These are phyloP conservation scores for Durusdinium trenchii DNA, from an alignment of 73 alveolate genomes.

Conservation along the genomic window DNA sequence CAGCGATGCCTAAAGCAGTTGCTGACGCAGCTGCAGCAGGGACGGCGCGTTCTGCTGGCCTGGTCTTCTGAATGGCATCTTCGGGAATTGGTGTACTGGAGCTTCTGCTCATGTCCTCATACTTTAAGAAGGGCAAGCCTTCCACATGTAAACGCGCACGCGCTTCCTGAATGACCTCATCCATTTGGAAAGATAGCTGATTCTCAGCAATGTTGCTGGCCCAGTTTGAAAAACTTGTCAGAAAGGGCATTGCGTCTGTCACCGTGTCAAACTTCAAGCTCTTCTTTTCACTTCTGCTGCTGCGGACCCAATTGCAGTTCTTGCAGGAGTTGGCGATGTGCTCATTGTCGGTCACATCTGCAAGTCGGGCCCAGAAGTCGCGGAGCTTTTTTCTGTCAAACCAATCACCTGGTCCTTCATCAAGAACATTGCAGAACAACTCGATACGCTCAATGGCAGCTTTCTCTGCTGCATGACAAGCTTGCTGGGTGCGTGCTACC, in stretches of 20 bases:
- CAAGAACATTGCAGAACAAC: background rate
- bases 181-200: too few species aligned
- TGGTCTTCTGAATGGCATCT: too few species aligned
- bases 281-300: background rate
- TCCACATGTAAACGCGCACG: too few species aligned
- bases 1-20: too few species aligned
- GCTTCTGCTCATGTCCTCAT: too few species aligned
- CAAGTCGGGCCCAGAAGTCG: background rate
- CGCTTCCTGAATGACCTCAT: too few species aligned
- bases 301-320: background rate
- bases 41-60: too few species aligned
- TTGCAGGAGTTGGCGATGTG: background rate
- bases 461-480: background rate
- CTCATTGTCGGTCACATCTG: background rate
- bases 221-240: conserved; percentile 2
- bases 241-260: conserved; percentile 11
- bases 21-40: too few species aligned
- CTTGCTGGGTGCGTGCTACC: background rate
- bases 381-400: background rate
- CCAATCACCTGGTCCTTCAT: background rate
- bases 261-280: background rate
- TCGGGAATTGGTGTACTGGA: too few species aligned
- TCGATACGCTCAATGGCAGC: background rate
- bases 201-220: background rate
- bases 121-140: too few species aligned